A percentile compares a stretch with the other conserved stretches of the same genome.
phyloP scores from a whole-genome alignment of 148 eudicot genomes.

The Simmondsia chinensis region DNA sequence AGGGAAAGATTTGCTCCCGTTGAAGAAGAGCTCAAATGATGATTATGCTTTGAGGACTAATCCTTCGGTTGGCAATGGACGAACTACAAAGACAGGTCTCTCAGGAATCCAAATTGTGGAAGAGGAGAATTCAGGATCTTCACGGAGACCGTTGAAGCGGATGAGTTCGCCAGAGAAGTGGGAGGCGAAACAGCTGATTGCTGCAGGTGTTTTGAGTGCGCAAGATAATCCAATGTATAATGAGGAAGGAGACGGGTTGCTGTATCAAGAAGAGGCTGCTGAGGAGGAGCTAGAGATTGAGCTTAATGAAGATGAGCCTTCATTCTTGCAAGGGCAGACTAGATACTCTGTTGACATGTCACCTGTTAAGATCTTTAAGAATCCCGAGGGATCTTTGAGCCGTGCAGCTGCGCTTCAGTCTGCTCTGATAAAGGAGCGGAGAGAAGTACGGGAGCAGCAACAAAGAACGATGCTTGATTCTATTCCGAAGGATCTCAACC shows the following conservation, averaged over 20 bases:
- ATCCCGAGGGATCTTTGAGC: constrained; percentile 91
- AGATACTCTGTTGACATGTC: constrained; percentile 79
- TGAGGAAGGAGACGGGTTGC: constrained; percentile 67
- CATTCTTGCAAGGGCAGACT: constrained; percentile 69
- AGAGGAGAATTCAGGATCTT: constrained; percentile 42
- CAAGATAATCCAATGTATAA: constrained; percentile 66
- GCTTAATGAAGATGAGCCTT: constrained; percentile 84
- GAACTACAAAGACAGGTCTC: constrained; percentile 49
- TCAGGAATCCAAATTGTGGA: constrained; percentile 67
- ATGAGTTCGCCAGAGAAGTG: constrained; percentile 93
- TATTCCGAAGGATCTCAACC: constrained; percentile 89
- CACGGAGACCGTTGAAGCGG: constrained; percentile 66
- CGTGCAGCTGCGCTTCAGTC: constrained; percentile 88
- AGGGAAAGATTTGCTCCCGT: constrained; percentile 69
- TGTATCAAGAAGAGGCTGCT: constrained; percentile 75
- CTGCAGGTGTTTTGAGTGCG: constrained; percentile 71
- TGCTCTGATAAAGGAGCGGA: constrained; percentile 79
- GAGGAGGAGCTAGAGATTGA: constrained; percentile 92
- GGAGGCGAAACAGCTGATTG: constrained; percentile 86
- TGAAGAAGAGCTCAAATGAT: constrained; percentile 43
- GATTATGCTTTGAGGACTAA: constrained; percentile 37
- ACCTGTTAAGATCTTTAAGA: constrained; percentile 82
- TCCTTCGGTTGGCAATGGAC: constrained; percentile 29
- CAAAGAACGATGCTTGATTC: constrained; percentile 88
- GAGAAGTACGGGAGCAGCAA: constrained; percentile 86